A percentile compares a stretch with the other conserved stretches of the same genome.
Conservation (phyloP, 345 rosid genomes). For the Barbarea vulgaris region DNA sequence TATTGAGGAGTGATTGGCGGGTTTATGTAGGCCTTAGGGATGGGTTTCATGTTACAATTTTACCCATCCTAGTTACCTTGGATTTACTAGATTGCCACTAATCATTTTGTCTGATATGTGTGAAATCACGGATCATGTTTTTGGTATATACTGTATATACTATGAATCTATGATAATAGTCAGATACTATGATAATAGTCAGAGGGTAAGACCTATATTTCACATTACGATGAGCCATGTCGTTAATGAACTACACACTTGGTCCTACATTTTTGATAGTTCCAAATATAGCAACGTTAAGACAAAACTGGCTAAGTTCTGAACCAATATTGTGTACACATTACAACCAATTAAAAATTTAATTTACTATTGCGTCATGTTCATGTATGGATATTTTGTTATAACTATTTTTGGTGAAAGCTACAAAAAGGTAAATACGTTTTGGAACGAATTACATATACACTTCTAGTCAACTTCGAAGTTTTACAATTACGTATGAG, state of each 20-base stretch:
- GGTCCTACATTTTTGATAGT: not conserved
- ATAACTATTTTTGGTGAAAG: too few species aligned
- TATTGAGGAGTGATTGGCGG: constrained; percentile 24
- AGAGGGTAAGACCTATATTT: not conserved
- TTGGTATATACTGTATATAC: not conserved
- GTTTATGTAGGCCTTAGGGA: constrained; percentile 30
- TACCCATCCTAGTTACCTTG: not conserved
- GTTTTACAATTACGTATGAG: not conserved
- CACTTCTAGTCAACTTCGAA: not conserved
- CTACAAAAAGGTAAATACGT: too few species aligned
- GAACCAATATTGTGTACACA: not conserved
- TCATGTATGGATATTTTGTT: too few species aligned
- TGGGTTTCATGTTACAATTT: not conserved
- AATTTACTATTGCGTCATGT: not conserved
- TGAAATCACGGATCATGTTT: constrained; percentile 27
- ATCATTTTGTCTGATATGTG: constrained; percentile 28
- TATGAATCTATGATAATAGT: too few species aligned
- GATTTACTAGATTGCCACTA: constrained; percentile 31
- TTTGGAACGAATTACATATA: not conserved
- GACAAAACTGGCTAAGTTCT: not conserved
- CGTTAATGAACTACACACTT: not conserved
- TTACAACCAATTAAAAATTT: not conserved
- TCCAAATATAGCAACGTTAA: not conserved
- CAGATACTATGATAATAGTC: not conserved
- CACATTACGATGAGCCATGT: constrained; percentile 18